Evolutionary conservation across 768 basidiomycete genomes (phyloP), one percentile per base, ranked within the genome.

Genomic region (Rhodotorula babjevae): DNA sequence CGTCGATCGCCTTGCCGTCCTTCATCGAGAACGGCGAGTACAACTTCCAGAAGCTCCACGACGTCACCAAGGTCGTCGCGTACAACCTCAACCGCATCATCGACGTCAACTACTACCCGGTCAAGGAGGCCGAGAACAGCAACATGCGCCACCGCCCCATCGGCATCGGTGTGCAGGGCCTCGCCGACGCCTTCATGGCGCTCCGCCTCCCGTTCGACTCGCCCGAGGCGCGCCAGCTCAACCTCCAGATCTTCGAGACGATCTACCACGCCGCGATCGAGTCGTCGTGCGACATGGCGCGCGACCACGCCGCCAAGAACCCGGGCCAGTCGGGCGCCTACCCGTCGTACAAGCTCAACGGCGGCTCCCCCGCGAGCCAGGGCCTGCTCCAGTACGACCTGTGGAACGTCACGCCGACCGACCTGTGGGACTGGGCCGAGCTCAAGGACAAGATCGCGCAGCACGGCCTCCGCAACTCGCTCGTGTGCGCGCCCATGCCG

Each of bases 91-190:
- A 99, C 83, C 86, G 87, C 62, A 88, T 96, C 83, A 95, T 97
- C 80, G 93, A 94, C 71, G 84, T 89, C 82, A 97, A 97, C 85
- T 93, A 90, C 84, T 96, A 99, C 80, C 95, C 96, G 36, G 87
- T 94, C 65, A 88, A 88, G 47, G 93, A 96, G 81, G 92, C 96
- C 31, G 89, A 87, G 70, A 87, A 85, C 69, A 96, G 93, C 56
- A 98, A 98, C 87, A 90, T 90, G 87, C 93, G 95, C 70, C 92
- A 97, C 82, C 91, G 96, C 61, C 96, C 96, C 63, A 93, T 99
- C 76, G 96, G 96, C 77, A 84, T 99, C 77, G 96, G 96, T 80
- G 94, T 98, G 65, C 92, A 99, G 80, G 95, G 96, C 81, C 89
- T 99, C 56, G 96, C 96, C 25, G 96, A 99, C 78, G 86, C 94